These are phyloP conservation scores for Emericellopsis atlantica DNA, from an alignment of 2,329 filamentous ascomycete species.

Conservation along the genomic window DNA sequence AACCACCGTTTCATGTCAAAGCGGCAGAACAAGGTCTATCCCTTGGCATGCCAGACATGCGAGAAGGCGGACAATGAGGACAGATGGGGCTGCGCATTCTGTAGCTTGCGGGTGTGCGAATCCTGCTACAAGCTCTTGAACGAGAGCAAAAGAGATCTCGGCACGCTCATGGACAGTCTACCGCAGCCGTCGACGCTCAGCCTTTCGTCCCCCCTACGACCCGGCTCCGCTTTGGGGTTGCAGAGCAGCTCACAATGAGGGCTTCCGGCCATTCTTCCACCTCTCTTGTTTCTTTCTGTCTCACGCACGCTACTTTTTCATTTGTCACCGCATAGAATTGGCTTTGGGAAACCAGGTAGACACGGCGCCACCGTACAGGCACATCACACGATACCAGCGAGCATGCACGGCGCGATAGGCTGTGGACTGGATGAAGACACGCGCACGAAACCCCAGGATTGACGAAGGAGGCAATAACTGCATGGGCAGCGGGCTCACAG, in stretches of 20 bases:
- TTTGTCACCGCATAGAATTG: slow-evolving; percentile 1
- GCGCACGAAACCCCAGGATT: too few relatives aligned
- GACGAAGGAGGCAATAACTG: too few relatives aligned
- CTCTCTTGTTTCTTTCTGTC: slow-evolving; percentile 1
- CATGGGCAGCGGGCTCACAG: too few relatives aligned
- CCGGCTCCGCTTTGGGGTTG: slow-evolving; percentile 8
- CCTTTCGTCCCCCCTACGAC: slow-evolving; percentile 7
- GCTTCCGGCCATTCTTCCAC: slow-evolving; percentile 1
- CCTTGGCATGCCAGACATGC: slow-evolving; percentile 42
- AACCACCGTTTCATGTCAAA: slow-evolving; percentile 34
- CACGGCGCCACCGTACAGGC: background rate
- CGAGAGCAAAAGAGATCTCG: slow-evolving; percentile 27
- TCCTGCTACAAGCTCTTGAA: slow-evolving; percentile 29
- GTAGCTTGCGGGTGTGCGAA: slow-evolving; percentile 38
- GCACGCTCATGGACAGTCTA: slow-evolving; percentile 22
- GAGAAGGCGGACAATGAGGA: slow-evolving; percentile 27
- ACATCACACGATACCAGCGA: slow-evolving; percentile 1
- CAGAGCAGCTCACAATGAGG: slow-evolving; percentile 1
- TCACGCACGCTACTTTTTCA: background rate
- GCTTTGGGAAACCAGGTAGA: background rate
- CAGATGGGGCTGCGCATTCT: slow-evolving; percentile 36
- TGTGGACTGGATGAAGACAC: too few relatives aligned
- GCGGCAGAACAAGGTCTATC: slow-evolving; percentile 33
- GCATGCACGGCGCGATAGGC: background rate
- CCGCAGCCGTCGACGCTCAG: slow-evolving; percentile 5